Evolutionary conservation across 2,329 filamentous ascomycete species (phyloP).

Genomic region (Aspergillus jensenii): DNA sequence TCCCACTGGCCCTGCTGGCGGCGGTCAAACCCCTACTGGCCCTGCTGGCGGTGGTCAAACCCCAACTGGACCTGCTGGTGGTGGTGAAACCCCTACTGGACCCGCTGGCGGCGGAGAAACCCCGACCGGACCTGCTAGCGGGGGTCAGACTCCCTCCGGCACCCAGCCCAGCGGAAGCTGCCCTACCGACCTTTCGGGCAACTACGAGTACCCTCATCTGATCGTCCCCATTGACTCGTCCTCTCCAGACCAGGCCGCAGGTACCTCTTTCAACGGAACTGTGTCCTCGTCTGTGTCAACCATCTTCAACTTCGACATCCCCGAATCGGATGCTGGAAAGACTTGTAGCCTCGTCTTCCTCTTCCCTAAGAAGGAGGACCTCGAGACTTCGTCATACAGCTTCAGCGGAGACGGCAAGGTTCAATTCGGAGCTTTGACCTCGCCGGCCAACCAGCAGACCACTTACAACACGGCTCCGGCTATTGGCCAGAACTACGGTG

Average conservation of each 20-base stretch:
- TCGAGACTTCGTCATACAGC: conserved; percentile 60
- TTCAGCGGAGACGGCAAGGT: conserved; percentile 56
- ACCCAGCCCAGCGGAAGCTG: conserved; percentile 33
- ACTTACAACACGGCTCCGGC: conserved; percentile 55
- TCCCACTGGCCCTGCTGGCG: not conserved
- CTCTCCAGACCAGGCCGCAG: conserved; percentile 52
- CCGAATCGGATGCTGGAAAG: conserved; percentile 53
- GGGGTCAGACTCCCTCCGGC: not conserved
- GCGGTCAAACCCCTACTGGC: not conserved
- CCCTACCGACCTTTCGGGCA: conserved; percentile 46
- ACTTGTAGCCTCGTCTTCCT: conserved; percentile 67
- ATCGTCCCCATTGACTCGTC: conserved; percentile 61
- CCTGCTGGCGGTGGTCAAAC: not conserved
- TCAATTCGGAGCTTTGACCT: conserved; percentile 52
- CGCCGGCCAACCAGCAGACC: conserved; percentile 49
- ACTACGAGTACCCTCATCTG: conserved; percentile 60
- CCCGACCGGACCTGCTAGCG: not conserved
- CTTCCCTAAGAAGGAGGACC: conserved; percentile 57
- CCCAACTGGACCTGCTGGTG: not conserved
- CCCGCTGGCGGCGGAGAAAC: not conserved
- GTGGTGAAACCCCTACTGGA: not conserved
- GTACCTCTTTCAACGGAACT: conserved; percentile 57
- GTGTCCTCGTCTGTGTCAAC: conserved; percentile 55
- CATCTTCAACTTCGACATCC: conserved; percentile 71
- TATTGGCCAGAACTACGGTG: conserved; percentile 46